Base-by-base conservation (phyloP, 2,329 filamentous ascomycete species). In the Elsinoe australis region DNA sequence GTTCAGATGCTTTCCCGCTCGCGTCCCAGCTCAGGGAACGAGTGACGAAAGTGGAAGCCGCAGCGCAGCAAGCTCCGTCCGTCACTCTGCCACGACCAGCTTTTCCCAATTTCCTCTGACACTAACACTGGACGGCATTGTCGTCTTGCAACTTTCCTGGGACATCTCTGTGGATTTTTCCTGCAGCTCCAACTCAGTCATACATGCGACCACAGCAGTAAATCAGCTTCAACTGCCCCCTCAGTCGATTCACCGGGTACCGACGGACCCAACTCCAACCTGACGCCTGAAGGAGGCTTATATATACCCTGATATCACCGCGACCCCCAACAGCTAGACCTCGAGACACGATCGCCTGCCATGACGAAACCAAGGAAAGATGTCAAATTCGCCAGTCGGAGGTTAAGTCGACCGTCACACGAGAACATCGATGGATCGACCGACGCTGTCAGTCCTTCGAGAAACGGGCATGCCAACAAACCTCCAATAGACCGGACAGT, bases 351-450 rank as follows among this genome's bases (percentile, higher is more conserved):
- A n/a, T n/a, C n/a, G n/a, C n/a, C n/a, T n/a, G 26, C 12, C 26
- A 76, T 76, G 74, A 69, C 71, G 50, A 74, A 70, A 58, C 67
- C 75, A 51, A 71, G 73, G 60, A 74, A 74, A 60, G 74, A 76
- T 63, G 76, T 82, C 62, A 74, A 79, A 64, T 81, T 81, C 62
- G 73, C 57, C n/a, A n/a, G n/a, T 31, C 64, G 83, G 9, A 74
- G 78, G 44, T 74, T 80, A 56, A 80, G 83, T 58, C 75, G 57
- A 50, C 54, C 77, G 50, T 85, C 82, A 72, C 80, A 86, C 66
- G 85, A 82, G 56, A 83, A 85, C 55, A 73, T 73, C 29, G 49
- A 51, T 28, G 52, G 50, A 19, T 49, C 21, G 59, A 84, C 74
- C 34, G 67, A 71, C 49, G 63, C 65, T 12, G 68, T 71, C 52